Evolutionary conservation across 768 basidiomycete species (phyloP), one percentile per base, ranked within the genome.

Genomic region (Mycena galericulata): DNA sequence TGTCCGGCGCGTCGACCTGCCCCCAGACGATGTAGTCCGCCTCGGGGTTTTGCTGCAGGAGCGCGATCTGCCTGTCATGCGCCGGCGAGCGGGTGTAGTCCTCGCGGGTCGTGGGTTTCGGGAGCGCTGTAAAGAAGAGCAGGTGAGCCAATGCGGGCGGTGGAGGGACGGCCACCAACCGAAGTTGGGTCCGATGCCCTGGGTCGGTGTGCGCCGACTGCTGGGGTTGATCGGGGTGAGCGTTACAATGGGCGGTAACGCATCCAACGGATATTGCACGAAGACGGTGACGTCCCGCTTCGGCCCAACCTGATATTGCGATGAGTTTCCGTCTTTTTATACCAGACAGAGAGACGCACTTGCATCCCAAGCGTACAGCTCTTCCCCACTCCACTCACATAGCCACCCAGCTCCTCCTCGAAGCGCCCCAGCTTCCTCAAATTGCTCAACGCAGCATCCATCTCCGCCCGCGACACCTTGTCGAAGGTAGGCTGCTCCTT

Each of bases 11-110:
- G 43, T 59, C 57, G 45, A 34, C 30, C n/a, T 32, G 29, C 12
- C 45, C 57, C 57, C 57, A 59, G 29, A 59, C n/a, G 14, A 59
- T 30, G 45, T 59, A 59, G 45, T 59, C 57, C 30, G 57, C 57
- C 18, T 46, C n/a, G 45, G 3, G 43, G 29, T 45, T 5, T 22
- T 27, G 20, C 43, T 34, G 57, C 29, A 59, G 45, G n/a, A 46
- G 30, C 29, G 30, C 30, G 30, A 59, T 46, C 57, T 46, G 57
- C 30, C 34, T 59, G 29, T 32, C 57, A 43, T 59, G 45, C n/a
- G 43, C 57, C 1, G 43, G 20, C 43, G 57, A 46, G 43, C 57
- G 57, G n/a, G n/a, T 55, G 53, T 55, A 55, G 57, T 46, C 45
- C 7, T 32, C 29, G 20, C 45, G 57, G 4, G 40, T 43, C 27